Percentiles rank a stretch among this genome's conserved stretches.
phyloP scores from a whole-genome alignment of 805 yeast species.

The Clavispora carvajalis region DNA sequence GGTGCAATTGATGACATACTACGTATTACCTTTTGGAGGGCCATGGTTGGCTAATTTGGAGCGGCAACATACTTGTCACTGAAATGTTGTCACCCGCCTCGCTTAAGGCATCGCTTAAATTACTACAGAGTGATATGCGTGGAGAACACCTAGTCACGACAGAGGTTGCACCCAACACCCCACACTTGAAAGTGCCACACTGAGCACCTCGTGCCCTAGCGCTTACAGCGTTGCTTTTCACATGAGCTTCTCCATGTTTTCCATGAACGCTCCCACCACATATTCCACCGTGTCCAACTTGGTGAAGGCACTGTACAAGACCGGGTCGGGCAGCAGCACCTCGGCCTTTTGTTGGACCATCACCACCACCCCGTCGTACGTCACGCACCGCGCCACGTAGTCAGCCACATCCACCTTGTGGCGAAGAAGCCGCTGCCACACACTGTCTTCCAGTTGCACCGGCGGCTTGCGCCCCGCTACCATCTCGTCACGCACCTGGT shows the following conservation, averaged over 20 bases:
- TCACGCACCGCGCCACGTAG: slow-evolving; percentile 55
- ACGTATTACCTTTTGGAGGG: too few relatives aligned
- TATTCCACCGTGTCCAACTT: slow-evolving; percentile 61
- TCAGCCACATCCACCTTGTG: slow-evolving; percentile 38
- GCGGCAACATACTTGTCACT: too few relatives aligned
- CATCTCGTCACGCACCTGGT: slow-evolving; percentile 51
- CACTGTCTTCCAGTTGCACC: slow-evolving; percentile 7
- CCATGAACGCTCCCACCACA: slow-evolving; percentile 31
- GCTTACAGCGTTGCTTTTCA: too few relatives aligned
- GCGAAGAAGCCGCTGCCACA: slow-evolving; percentile 23
- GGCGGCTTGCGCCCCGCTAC: slow-evolving; percentile 20
- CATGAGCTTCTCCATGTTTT: slow-evolving; percentile 12
- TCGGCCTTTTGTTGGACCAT: slow-evolving; percentile 55
- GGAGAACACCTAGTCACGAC: too few relatives aligned
- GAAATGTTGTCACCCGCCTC: too few relatives aligned
- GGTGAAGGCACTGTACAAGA: slow-evolving; percentile 54
- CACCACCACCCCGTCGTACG: slow-evolving; percentile 56
- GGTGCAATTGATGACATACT: too few relatives aligned
- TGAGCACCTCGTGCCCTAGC: too few relatives aligned
- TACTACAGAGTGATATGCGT: too few relatives aligned
- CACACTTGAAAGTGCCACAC: too few relatives aligned
- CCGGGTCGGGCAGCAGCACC: slow-evolving; percentile 64
- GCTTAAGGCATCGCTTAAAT: too few relatives aligned
- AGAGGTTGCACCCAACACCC: too few relatives aligned
- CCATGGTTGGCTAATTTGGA: too few relatives aligned